Base-by-base conservation (phyloP, 2,329 filamentous ascomycete species). In the Gremmenia infestans region DNA sequence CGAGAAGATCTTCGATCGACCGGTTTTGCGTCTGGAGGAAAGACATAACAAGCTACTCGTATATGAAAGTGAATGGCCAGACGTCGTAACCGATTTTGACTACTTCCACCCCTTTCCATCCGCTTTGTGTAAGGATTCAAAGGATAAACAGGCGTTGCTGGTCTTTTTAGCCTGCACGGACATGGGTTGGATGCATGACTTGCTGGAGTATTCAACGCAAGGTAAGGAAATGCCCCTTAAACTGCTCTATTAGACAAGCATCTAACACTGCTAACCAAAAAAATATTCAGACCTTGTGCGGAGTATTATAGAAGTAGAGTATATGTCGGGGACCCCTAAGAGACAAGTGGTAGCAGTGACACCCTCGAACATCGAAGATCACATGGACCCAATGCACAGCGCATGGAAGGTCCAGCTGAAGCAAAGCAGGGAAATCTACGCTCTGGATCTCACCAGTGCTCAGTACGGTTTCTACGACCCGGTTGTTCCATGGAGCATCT, bases 381-480 rank as follows among this genome's bases (percentile, higher is more conserved):
- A 37, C 12, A 11, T 6, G 1, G 17, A 47, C 3, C 45, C 12
- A 6, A 1, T 9, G 5, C 54, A 62, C 40, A 35, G 36, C 3
- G 22, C 56, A 14, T 23, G 54, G 9, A 52, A 52, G 11, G 5
- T 61, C 11, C 52, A 11, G 2, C 37, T 58, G 3, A 36, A 52
- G 8, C 32, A 51, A 3, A 12, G 48, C n/a, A 25, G 23, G 1
- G 59, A 58, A 12, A 9, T 17, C 2, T 63, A 57, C 36, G 37
- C 40, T 15, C 11, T 63, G 3, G 61, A 60, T 28, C 35, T 61
- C 8, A 19, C 55, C 3, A 22, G 59, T 12, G 57, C 59, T 7
- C 55, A 61, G 25, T 58, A 50, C 22, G 59, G 60, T 2, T 60
- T 51, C n/a, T 53, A 53, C 14, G 28, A 55, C 3, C 50, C 59